phyloP scores from a whole-genome alignment of 2,329 filamentous ascomycete species.

The Alternaria brassicae region DNA sequence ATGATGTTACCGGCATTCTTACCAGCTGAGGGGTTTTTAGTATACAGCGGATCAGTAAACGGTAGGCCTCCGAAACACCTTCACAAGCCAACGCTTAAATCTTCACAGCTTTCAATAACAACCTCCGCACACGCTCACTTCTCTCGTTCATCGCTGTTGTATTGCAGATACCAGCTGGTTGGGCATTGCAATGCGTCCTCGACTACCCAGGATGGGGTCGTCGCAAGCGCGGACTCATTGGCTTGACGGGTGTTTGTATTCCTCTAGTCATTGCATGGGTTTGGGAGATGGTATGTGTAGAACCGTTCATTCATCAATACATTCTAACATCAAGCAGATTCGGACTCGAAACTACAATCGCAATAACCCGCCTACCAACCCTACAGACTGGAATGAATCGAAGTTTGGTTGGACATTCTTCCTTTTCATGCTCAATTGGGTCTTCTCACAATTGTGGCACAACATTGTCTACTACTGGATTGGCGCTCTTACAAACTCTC shows the following conservation, averaged over 20 bases:
- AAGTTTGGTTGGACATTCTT: constrained; percentile 40
- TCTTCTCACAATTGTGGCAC: constrained; percentile 43
- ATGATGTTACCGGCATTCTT: constrained; percentile 43
- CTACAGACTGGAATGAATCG: constrained; percentile 38
- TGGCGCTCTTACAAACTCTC: constrained; percentile 42
- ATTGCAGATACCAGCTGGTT: constrained; percentile 41
- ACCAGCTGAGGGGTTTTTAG: constrained; percentile 39
- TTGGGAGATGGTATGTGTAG: constrained; percentile 40
- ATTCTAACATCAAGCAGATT: constrained; percentile 22
- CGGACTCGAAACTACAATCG: constrained; percentile 43
- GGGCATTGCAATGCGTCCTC: constrained; percentile 39
- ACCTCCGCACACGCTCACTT: constrained; percentile 36
- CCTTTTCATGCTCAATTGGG: constrained; percentile 43
- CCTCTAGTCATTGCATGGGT: constrained; percentile 40
- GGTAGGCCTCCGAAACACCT: constrained; percentile 17
- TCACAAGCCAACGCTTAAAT: background rate
- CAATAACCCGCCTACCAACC: constrained; percentile 26
- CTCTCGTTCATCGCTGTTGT: constrained; percentile 41
- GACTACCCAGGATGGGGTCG: constrained; percentile 40
- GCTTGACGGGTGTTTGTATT: constrained; percentile 34
- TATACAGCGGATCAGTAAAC: constrained; percentile 45
- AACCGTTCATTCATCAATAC: background rate
- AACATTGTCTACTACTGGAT: constrained; percentile 46
- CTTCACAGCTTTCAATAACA: constrained; percentile 36
- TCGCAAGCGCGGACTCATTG: constrained; percentile 38